Percentiles rank a stretch among this genome's conserved stretches.
Conservation (phyloP, 345 rosid genomes). For the Laguncularia racemosa region DNA sequence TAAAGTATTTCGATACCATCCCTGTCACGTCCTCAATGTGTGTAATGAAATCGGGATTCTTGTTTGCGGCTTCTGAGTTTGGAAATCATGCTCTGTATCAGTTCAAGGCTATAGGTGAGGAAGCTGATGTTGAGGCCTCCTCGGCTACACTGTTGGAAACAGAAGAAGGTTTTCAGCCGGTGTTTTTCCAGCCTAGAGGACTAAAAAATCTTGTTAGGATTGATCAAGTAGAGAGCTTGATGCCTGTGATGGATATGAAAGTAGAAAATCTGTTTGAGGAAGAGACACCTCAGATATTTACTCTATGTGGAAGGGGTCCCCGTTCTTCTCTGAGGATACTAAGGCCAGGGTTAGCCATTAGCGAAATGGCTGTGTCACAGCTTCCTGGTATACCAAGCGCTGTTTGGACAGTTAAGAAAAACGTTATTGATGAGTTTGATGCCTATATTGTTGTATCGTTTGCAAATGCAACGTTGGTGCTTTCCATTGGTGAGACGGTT, state of each 20-base stretch:
- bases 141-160: constrained; percentile 90
- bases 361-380: constrained; percentile 98
- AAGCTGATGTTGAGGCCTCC: constrained; percentile 86
- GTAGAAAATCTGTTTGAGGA: constrained; percentile 87
- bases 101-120: constrained; percentile 89
- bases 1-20: constrained; percentile 90
- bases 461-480: constrained; percentile 91
- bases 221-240: constrained; percentile 93
- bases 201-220: constrained; percentile 90
- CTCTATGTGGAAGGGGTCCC: constrained; percentile 94
- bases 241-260: constrained; percentile 99
- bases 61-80: constrained; percentile 92
- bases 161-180: constrained; percentile 94
- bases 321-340: constrained; percentile 88
- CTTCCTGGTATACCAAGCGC: constrained; percentile 99
- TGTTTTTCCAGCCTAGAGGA: constrained; percentile 87
- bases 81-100: constrained; percentile 95
- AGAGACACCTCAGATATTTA: constrained; percentile 90
- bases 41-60: constrained; percentile 81
- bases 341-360: constrained; percentile 90
- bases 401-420: constrained; percentile 98
- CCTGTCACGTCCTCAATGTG: constrained; percentile 85
- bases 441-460: constrained; percentile 97
- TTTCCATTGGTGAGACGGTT: constrained; percentile 96
- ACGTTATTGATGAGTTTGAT: constrained; percentile 80